A percentile compares a stretch with the other conserved stretches of the same genome.
Evolutionary conservation across 1,284 basidiomycete species (phyloP).

Genomic region (Cutaneotrichosporon cavernicola): DNA sequence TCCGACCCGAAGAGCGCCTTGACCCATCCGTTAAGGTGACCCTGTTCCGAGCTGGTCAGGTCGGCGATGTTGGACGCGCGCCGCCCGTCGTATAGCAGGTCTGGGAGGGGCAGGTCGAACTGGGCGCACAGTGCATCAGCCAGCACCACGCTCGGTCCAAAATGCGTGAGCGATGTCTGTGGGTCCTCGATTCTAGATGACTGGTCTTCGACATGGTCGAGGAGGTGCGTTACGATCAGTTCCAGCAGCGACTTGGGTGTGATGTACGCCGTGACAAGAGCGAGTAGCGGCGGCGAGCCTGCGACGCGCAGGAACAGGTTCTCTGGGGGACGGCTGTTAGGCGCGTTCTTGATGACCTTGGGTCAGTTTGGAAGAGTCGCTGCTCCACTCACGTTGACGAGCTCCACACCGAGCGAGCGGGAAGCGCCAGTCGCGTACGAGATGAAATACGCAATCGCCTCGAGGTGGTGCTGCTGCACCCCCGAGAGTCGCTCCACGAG

Average conservation of each 20-base stretch:
- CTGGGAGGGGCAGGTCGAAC: slow-evolving; percentile 38
- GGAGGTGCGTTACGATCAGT: slow-evolving; percentile 28
- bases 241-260: slow-evolving; percentile 29
- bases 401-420: slow-evolving; percentile 31
- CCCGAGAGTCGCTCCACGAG: slow-evolving; percentile 32
- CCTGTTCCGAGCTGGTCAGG: slow-evolving; percentile 33
- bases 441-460: slow-evolving; percentile 34
- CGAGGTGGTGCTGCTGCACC: slow-evolving; percentile 32
- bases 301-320: slow-evolving; percentile 39
- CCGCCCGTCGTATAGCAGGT: slow-evolving; percentile 38
- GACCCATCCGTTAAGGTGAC: slow-evolving; percentile 49
- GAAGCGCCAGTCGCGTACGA: slow-evolving; percentile 33
- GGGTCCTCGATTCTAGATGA: slow-evolving; percentile 43
- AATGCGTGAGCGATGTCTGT: slow-evolving; percentile 46
- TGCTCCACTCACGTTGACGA: slow-evolving; percentile 29
- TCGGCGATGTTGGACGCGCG: slow-evolving; percentile 39
- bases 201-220: slow-evolving; percentile 35
- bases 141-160: slow-evolving; percentile 50
- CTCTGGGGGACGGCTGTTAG: slow-evolving; percentile 34
- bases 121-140: slow-evolving; percentile 42
- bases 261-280: slow-evolving; percentile 25
- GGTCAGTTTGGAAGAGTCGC: neutral
- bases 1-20: slow-evolving; percentile 52
- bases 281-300: slow-evolving; percentile 33
- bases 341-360: slow-evolving; percentile 30